These are phyloP conservation scores for Quercus glauca DNA, from an alignment of 306 rosid species.

Conservation along the genomic window DNA sequence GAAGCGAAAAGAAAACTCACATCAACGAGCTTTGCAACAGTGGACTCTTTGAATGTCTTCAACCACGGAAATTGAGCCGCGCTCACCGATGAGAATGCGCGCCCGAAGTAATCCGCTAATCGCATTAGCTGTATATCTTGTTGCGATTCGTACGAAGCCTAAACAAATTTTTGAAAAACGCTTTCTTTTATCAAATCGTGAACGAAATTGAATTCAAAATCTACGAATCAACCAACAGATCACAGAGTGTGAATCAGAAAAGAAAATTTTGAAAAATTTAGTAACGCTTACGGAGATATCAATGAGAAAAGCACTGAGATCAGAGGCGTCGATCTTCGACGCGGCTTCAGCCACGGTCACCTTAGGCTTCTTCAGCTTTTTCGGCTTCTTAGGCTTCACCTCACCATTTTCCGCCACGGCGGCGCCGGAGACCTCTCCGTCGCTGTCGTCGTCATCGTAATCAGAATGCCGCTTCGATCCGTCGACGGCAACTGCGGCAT, in stretches of 20 bases:
- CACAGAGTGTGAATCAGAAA: neutral
- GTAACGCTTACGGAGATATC: conserved; percentile 50
- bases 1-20: conserved; percentile 38
- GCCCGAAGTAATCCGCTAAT: conserved; percentile 77
- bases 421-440: conserved; percentile 20
- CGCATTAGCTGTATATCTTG: conserved; percentile 64
- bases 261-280: neutral
- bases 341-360: conserved; percentile 62
- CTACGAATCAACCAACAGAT: conserved; percentile 14
- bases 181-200: neutral
- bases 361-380: conserved; percentile 56
- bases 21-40: conserved; percentile 55
- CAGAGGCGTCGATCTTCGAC: conserved; percentile 45
- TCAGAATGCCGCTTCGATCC: conserved; percentile 49
- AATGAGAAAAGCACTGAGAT: conserved; percentile 51
- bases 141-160: conserved; percentile 61
- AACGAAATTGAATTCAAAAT: conserved; percentile 4
- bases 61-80: conserved; percentile 78
- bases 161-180: neutral
- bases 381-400: conserved; percentile 38
- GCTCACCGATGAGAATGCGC: conserved; percentile 54
- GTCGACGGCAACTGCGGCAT: neutral
- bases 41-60: conserved; percentile 65
- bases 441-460: conserved; percentile 19
- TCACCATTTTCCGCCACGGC: conserved; percentile 24